Evolutionary conservation across 495 filamentous ascomycete genomes (phyloP).

Genomic region (Pseudomonodictys pantanalensis): DNA sequence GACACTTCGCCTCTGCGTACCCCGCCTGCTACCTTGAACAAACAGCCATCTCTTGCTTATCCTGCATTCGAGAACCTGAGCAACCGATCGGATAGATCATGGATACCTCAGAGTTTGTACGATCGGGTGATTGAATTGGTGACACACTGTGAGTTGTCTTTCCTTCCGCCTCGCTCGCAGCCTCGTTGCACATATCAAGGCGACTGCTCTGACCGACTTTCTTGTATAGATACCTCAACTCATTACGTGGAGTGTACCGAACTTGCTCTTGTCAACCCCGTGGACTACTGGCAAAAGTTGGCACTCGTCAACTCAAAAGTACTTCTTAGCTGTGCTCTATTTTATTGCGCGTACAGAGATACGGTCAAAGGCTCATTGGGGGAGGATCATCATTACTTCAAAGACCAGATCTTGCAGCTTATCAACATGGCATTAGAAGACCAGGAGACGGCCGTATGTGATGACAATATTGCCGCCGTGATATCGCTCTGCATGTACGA

Average conservation of each 20-base stretch:
- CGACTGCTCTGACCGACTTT: neutral
- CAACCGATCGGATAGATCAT: slow-evolving; percentile 1
- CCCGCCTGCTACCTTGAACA: neutral
- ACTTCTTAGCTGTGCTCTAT: slow-evolving; percentile 14
- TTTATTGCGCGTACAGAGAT: slow-evolving; percentile 16
- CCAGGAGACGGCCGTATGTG: neutral
- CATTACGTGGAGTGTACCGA: slow-evolving; percentile 7
- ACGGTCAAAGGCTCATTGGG: neutral
- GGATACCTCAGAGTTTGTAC: slow-evolving; percentile 7
- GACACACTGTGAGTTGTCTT: slow-evolving; percentile 4
- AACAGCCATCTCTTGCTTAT: neutral
- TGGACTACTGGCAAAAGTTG: slow-evolving; percentile 8
- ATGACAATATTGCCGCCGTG: slow-evolving; percentile 13
- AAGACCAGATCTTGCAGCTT: slow-evolving; percentile 4
- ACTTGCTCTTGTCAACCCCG: slow-evolving; percentile 1
- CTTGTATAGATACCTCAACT: slow-evolving; percentile 1
- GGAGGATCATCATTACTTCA: slow-evolving; percentile 5
- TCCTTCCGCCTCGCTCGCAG: neutral
- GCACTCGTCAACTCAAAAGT: slow-evolving; percentile 8
- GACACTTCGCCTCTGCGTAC: neutral
- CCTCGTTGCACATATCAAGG: neutral
- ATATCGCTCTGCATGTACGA: slow-evolving; percentile 22
- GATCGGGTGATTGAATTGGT: slow-evolving; percentile 2
- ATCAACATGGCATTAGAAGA: slow-evolving; percentile 17
- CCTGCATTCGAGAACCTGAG: neutral